Percentiles rank a stretch among this genome's conserved stretches.
Evolutionary conservation across 2,329 filamentous ascomycete genomes (phyloP).

Genomic region (Shiraia bambusicola): DNA sequence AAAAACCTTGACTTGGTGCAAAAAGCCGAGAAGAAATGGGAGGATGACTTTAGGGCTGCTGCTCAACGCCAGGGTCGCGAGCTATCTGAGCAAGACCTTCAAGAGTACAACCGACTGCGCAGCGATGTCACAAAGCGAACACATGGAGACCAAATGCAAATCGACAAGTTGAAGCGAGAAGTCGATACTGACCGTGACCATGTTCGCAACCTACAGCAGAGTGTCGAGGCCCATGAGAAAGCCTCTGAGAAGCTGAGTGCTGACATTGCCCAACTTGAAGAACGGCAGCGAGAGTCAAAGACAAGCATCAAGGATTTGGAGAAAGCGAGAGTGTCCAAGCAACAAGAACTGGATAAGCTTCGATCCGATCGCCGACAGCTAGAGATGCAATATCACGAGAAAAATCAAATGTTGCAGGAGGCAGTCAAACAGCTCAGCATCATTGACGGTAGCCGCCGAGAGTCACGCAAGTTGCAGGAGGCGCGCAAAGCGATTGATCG

Average conservation of each 20-base stretch:
- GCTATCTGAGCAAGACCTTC: slow-evolving; percentile 80
- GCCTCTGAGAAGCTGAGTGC: slow-evolving; percentile 71
- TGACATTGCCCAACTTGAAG: slow-evolving; percentile 68
- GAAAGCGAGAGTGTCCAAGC: slow-evolving; percentile 80
- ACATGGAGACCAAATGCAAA: slow-evolving; percentile 75
- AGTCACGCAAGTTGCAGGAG: slow-evolving; percentile 76
- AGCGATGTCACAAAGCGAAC: slow-evolving; percentile 83
- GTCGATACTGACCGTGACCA: slow-evolving; percentile 90
- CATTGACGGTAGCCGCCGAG: slow-evolving; percentile 80
- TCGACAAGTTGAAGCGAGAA: slow-evolving; percentile 85
- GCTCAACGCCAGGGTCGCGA: slow-evolving; percentile 85
- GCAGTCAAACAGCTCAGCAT: slow-evolving; percentile 78
- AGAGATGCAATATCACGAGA: slow-evolving; percentile 79
- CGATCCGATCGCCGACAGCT: slow-evolving; percentile 48
- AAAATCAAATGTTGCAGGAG: slow-evolving; percentile 88
- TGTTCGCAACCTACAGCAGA: slow-evolving; percentile 83
- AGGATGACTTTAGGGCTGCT: slow-evolving; percentile 80
- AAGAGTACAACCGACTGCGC: slow-evolving; percentile 83
- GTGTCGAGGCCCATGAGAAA: slow-evolving; percentile 76
- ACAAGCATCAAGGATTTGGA: slow-evolving; percentile 66
- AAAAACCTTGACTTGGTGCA: slow-evolving; percentile 83
- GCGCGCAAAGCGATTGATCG: slow-evolving; percentile 82
- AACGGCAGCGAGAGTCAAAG: slow-evolving; percentile 66
- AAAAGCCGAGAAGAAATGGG: slow-evolving; percentile 85
- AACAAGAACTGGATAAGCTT: slow-evolving; percentile 79